A percentile compares a stretch with the other conserved stretches of the same genome.
Conservation (phyloP, 2,329 filamentous ascomycete genomes). For the Thermomyces lanuginosus region DNA sequence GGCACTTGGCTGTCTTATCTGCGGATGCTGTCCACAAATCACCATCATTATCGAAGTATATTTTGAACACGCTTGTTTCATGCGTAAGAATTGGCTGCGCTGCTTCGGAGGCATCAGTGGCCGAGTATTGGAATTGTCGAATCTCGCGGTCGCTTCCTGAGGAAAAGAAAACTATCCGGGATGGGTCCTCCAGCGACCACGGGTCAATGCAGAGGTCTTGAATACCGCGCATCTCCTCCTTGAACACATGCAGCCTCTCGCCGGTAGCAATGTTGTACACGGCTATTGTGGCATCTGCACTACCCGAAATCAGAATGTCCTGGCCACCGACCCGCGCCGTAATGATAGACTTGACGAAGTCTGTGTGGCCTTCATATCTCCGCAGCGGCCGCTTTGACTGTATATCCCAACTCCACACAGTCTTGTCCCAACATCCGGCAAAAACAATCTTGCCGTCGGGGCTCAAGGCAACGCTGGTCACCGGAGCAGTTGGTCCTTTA, state of each 20-base stretch:
- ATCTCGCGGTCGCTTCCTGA: conserved; percentile 70
- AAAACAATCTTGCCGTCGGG: conserved; percentile 46
- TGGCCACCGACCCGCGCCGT: conserved; percentile 44
- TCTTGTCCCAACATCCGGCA: conserved; percentile 89
- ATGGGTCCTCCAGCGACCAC: conserved; percentile 29
- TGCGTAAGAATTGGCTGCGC: conserved; percentile 56
- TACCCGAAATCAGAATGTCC: conserved; percentile 53
- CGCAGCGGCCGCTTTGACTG: conserved; percentile 37
- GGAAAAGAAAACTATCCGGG: conserved; percentile 48
- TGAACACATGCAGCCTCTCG: conserved; percentile 55
- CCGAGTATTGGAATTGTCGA: conserved; percentile 39
- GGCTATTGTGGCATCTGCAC: conserved; percentile 63
- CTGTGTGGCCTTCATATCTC: conserved; percentile 59
- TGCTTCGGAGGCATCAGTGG: conserved; percentile 24
- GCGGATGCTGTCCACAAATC: conserved; percentile 89
- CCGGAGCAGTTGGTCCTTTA: conserved; percentile 59
- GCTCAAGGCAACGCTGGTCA: conserved; percentile 59
- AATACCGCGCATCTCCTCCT: conserved; percentile 62
- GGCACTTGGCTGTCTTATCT: conserved; percentile 72
- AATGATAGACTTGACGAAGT: conserved; percentile 78
- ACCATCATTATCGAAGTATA: conserved; percentile 54
- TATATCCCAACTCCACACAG: conserved; percentile 70
- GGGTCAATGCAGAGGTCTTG: conserved; percentile 67
- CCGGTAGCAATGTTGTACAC: conserved; percentile 64
- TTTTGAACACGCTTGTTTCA: conserved; percentile 75